Evolutionary conservation across 2,329 filamentous ascomycete genomes (phyloP).

Genomic region (Aspergillus sp.): DNA sequence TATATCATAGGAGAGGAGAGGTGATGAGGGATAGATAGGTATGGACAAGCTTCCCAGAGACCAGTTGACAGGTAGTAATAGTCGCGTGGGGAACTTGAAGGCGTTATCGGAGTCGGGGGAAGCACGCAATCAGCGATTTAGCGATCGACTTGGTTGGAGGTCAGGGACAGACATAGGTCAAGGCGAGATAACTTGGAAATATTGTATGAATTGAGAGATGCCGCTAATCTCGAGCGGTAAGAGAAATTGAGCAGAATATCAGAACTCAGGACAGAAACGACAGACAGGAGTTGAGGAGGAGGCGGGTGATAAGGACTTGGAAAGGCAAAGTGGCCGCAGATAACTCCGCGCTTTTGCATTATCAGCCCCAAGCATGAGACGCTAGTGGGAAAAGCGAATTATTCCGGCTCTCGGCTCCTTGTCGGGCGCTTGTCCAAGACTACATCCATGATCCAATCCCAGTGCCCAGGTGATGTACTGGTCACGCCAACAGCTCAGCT

Average conservation of each 20-base stretch:
- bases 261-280: not conserved
- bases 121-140: conserved; percentile 12
- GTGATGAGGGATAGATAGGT: not conserved
- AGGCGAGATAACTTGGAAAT: not conserved
- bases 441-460: not conserved
- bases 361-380: not conserved
- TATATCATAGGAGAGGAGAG: conserved; percentile 5
- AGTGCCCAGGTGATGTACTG: not conserved
- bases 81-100: conserved; percentile 4
- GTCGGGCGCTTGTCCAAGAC: not conserved
- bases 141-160: not conserved
- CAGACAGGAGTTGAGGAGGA: not conserved
- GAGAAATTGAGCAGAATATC: not conserved
- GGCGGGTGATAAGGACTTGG: not conserved
- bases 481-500: conserved; percentile 1
- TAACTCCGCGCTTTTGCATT: not conserved
- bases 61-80: not conserved
- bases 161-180: not conserved
- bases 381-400: not conserved
- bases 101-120: conserved; percentile 4
- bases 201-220: not conserved
- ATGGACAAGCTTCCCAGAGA: not conserved
- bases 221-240: not conserved
- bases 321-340: conserved; percentile 14
- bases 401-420: not conserved